Conservation (phyloP, 83 land plant species). For the Diphasiastrum complanatum region DNA sequence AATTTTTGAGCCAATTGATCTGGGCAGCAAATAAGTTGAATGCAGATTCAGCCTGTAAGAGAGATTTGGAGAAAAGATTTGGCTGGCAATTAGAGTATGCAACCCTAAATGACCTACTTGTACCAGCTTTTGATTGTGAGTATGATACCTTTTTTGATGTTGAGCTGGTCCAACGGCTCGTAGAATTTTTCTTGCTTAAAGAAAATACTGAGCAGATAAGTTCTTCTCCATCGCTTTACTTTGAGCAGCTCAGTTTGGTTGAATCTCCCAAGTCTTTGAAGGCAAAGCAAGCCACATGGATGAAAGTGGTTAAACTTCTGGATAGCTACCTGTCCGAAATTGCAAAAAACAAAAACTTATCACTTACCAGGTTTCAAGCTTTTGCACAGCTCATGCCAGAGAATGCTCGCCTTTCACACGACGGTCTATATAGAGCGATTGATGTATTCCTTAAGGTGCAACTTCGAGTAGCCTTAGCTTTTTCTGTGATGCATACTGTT, state of each 20-base stretch:
- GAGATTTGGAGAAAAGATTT: constrained; percentile 4
- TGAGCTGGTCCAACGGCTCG: background rate
- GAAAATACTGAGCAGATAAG: background rate
- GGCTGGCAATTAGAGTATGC: constrained; percentile 1
- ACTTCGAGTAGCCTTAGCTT: too few species aligned
- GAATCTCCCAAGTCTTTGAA: background rate
- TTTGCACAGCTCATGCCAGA: background rate
- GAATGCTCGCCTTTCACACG: background rate
- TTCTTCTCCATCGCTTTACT: too few species aligned
- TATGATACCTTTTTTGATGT: background rate
- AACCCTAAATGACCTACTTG: background rate
- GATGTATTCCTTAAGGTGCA: constrained; percentile 6
- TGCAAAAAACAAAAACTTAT: background rate
- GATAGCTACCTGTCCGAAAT: constrained; percentile 10
- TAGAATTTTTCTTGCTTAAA: background rate
- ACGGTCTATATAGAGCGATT: constrained; percentile 5
- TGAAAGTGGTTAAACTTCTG: constrained; percentile 5
- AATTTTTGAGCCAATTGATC: background rate
- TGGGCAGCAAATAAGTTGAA: background rate
- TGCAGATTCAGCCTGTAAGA: background rate
- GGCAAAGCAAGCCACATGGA: background rate
- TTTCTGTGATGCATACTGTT: too few species aligned
- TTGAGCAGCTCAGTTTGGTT: too few species aligned
- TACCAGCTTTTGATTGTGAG: background rate
- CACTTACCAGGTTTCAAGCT: background rate